Evolutionary conservation across 805 yeast species (phyloP), one percentile per base, ranked within the genome.

Genomic region (Nakazawaea wickerhamii): DNA sequence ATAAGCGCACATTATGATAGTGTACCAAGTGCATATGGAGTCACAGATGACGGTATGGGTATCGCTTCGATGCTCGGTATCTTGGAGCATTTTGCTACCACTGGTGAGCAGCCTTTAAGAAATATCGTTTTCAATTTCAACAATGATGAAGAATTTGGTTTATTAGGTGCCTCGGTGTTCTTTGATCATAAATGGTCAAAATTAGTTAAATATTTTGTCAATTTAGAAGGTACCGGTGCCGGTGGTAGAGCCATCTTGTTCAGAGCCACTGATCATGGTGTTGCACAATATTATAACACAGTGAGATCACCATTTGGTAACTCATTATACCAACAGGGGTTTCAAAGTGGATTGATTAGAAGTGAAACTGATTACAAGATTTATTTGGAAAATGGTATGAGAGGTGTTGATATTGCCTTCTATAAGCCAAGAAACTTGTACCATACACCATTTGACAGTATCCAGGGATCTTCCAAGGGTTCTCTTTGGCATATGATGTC

Each of bases 11-110:
- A 90, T 63, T 90, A 67, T 54, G 97, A 89, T 63, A 78, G 91
- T 6, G 96, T 89, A 6, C 95, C 96, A 17, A 77, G 95, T 2
- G 79, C 88, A 4, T 78, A 67, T 52, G 97, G 97, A 23, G 79
- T 93, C 2, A 90, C 96, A 2, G 97, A 90, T 58, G 96, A 88
- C 55, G 96, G 96, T 1, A 79, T 81, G 66, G 96, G 96, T 7
- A 70, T 87, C 46, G 95, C 89, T 1, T 73, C 93, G 8, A 65
- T 89, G 70, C 63, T 89, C 37, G 95, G 89, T 1, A 65, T 85
- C 3, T 62, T 89, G 45, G 70, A 77, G 31, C 62, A 76, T 51
- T 75, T 66, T 50, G 58, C 68, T 0, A 32, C 46, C 0, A 49
- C 44, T 1, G 50, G 50, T 1, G 47, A 59, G 9, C 81, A 73